These are phyloP conservation scores for Xylaria sp. DNA, from an alignment of 495 filamentous ascomycete species.

Conservation along the genomic window DNA sequence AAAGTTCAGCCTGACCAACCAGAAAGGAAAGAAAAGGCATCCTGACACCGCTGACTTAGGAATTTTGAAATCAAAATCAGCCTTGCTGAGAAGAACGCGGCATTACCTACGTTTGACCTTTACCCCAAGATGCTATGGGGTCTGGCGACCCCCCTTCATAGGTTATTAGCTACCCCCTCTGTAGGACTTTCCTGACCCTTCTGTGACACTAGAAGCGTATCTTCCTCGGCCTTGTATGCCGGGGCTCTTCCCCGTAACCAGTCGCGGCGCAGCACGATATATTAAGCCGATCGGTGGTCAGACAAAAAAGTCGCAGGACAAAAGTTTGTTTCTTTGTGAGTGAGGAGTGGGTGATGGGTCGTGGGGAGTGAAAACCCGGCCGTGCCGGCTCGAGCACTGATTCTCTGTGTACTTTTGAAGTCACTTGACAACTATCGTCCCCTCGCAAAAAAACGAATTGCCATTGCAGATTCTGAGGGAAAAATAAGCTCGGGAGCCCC, in stretches of 20 bases:
- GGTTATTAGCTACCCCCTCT: neutral
- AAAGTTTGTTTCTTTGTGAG: neutral
- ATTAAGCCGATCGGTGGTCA: slow-evolving; percentile 27
- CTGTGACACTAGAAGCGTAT: neutral
- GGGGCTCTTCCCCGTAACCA: slow-evolving; percentile 11
- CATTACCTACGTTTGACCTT: neutral
- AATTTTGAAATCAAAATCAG: neutral
- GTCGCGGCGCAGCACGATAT: slow-evolving; percentile 16
- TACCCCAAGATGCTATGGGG: neutral
- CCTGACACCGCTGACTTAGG: neutral
- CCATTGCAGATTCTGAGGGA: slow-evolving; percentile 5
- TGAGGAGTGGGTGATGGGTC: neutral
- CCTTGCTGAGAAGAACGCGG: neutral
- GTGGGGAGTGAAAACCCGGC: too few relatives aligned
- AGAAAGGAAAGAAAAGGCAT: neutral
- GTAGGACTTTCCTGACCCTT: neutral
- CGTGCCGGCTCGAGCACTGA: too few relatives aligned
- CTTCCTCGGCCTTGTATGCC: neutral
- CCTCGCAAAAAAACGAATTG: neutral
- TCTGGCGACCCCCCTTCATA: neutral
- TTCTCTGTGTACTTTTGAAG: neutral
- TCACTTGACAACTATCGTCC: neutral
- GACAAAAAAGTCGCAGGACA: neutral
- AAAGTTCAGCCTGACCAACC: slow-evolving; percentile 2
- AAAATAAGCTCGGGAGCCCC: slow-evolving; percentile 17